These are phyloP conservation scores for Aureobasidium lini DNA, from an alignment of 2,329 filamentous ascomycete species.

Conservation along the genomic window DNA sequence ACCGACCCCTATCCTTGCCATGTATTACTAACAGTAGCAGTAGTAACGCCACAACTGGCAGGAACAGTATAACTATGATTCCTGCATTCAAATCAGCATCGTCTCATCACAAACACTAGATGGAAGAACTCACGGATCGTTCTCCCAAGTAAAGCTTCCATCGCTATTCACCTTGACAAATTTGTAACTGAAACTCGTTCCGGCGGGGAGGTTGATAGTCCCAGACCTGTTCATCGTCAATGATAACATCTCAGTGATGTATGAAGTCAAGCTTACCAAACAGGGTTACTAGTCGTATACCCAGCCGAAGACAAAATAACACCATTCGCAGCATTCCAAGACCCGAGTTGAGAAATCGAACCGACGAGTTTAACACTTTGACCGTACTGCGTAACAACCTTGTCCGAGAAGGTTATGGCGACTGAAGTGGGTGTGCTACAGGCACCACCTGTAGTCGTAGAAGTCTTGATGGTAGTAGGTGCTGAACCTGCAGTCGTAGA, in stretches of 20 bases:
- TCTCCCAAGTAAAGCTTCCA: slow-evolving; percentile 55
- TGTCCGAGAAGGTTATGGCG: slow-evolving; percentile 54
- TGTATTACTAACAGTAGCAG: not conserved
- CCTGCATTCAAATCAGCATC: not conserved
- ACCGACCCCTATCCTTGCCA: not conserved
- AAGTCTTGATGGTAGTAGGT: not conserved
- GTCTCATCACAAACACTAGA: not conserved
- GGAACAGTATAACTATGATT: slow-evolving; percentile 8
- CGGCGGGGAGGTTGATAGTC: slow-evolving; percentile 47
- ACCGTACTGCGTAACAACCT: slow-evolving; percentile 50
- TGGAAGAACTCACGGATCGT: slow-evolving; percentile 35
- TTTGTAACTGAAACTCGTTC: slow-evolving; percentile 56
- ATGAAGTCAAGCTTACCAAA: not conserved
- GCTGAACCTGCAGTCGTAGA: not conserved
- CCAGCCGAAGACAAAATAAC: slow-evolving; percentile 48
- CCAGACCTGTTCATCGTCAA: slow-evolving; percentile 45
- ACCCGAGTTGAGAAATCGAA: slow-evolving; percentile 48
- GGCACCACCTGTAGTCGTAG: not conserved
- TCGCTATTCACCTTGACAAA: slow-evolving; percentile 52
- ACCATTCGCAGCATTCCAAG: slow-evolving; percentile 48
- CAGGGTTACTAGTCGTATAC: slow-evolving; percentile 51
- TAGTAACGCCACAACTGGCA: not conserved
- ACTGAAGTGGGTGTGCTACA: slow-evolving; percentile 11
- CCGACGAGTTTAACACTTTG: slow-evolving; percentile 60
- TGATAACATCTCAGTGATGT: not conserved